Conservation (phyloP, 257 asterid genomes). For the Datura wrightii region DNA sequence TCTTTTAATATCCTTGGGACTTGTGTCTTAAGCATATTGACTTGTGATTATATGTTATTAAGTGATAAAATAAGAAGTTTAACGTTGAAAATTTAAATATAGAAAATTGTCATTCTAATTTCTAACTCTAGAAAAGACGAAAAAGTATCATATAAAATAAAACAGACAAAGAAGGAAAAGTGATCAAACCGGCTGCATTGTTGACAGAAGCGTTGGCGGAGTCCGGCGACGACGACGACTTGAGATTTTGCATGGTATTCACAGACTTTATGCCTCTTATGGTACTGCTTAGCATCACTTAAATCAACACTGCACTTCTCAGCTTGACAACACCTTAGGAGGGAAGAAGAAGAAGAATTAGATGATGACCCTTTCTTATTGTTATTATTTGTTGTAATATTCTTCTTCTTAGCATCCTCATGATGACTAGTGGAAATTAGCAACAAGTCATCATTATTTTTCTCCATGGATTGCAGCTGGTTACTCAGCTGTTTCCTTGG, state of each 20-base stretch:
- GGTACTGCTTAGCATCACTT: constrained; percentile 61
- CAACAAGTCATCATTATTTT: constrained; percentile 42
- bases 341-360: constrained; percentile 1
- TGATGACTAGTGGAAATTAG: not conserved
- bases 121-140: not conserved
- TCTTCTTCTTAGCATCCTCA: constrained; percentile 56
- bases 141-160: not conserved
- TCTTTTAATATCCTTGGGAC: not conserved
- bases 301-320: constrained; percentile 66
- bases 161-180: not conserved
- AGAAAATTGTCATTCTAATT: not conserved
- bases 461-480: constrained; percentile 31
- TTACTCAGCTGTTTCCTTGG: not conserved
- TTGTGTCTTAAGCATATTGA: not conserved
- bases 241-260: constrained; percentile 71
- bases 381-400: not conserved
- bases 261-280: constrained; percentile 74
- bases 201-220: constrained; percentile 80
- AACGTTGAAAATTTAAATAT: not conserved
- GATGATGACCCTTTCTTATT: constrained; percentile 42
- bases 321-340: constrained; percentile 60
- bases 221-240: constrained; percentile 68
- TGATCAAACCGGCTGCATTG: constrained; percentile 78
- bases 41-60: not conserved
- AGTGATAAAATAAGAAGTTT: not conserved